A percentile compares a stretch with the other conserved stretches of the same genome.
These are phyloP conservation scores for Hymenoscyphus fraxineus DNA, from an alignment of 2,329 filamentous ascomycete species.

Conservation along the genomic window DNA sequence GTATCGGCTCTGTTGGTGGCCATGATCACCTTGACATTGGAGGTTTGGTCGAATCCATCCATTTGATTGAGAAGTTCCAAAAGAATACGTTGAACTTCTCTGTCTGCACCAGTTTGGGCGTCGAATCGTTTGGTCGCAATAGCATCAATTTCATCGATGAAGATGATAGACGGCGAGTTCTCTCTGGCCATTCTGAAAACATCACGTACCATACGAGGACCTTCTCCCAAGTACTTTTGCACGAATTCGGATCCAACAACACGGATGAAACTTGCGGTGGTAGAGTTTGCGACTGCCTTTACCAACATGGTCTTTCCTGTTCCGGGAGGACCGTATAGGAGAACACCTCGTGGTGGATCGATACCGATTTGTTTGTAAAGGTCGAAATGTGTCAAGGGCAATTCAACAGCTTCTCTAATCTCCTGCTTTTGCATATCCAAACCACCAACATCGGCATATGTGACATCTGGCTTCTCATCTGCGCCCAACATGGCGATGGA, in stretches of 20 bases:
- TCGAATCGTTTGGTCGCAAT: conserved; percentile 99
- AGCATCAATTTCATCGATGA: conserved; percentile 98
- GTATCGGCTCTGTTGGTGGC: conserved; percentile 98
- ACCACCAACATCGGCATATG: conserved; percentile 95
- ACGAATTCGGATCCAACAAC: conserved; percentile 98
- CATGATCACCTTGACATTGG: conserved; percentile 99
- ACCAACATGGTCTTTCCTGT: conserved; percentile 97
- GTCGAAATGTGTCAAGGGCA: conserved; percentile 95
- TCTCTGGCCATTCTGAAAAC: conserved; percentile 99
- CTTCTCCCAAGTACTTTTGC: conserved; percentile 97
- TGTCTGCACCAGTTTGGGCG: conserved; percentile 93
- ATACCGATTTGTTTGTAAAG: conserved; percentile 99
- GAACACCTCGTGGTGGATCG: conserved; percentile 91
- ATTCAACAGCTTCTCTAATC: conserved; percentile 94
- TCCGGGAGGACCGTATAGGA: conserved; percentile 93
- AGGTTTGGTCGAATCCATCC: conserved; percentile 98
- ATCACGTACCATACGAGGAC: conserved; percentile 96
- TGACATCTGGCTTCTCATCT: conserved; percentile 97
- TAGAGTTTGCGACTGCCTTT: conserved; percentile 97
- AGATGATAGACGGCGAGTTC: conserved; percentile 97
- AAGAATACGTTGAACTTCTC: conserved; percentile 97
- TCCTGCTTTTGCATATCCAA: conserved; percentile 99
- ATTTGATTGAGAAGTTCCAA: conserved; percentile 98
- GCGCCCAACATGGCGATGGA: conserved; percentile 97
- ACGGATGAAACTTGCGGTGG: conserved; percentile 95